Evolutionary conservation across 129 eudicot genomes (phyloP).

Genomic region (carrot (Daucus carota)): DNA sequence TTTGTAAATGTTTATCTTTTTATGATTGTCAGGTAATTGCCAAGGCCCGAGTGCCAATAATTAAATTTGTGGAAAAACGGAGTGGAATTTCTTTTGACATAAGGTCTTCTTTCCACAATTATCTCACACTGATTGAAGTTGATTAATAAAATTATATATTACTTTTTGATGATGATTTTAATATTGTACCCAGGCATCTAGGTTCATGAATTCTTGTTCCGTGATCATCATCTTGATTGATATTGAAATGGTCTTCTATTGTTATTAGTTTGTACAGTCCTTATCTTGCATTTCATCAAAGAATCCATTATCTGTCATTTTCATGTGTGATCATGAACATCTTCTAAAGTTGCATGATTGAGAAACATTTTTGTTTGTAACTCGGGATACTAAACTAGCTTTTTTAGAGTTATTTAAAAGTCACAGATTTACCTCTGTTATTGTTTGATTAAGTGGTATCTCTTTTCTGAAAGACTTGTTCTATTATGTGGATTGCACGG

Average conservation of each 20-base stretch:
- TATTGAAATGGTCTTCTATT: not conserved
- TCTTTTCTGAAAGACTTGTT: not conserved
- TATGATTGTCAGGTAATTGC: constrained; percentile 60
- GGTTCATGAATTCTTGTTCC: not conserved
- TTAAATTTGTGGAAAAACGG: constrained; percentile 78
- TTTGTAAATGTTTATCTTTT: constrained; percentile 5
- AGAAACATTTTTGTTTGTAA: not conserved
- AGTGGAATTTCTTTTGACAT: constrained; percentile 76
- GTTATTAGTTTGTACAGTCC: not conserved
- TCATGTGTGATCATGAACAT: not conserved
- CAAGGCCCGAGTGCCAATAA: constrained; percentile 89
- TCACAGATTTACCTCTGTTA: not conserved
- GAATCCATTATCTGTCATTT: not conserved
- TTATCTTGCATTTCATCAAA: not conserved
- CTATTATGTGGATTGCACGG: not conserved
- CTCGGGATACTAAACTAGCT: not conserved
- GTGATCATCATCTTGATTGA: not conserved
- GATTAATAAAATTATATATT: not conserved
- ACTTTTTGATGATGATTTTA: not conserved
- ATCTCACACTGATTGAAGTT: not conserved
- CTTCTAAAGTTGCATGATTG: not conserved
- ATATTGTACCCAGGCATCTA: not conserved
- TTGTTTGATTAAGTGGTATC: not conserved
- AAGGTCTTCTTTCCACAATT: constrained; percentile 38
- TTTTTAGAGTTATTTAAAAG: not conserved